A percentile compares a stretch with the other conserved stretches of the same genome.
Conservation (phyloP, 2,329 filamentous ascomycete species). For the Parastagonospora avenae region DNA sequence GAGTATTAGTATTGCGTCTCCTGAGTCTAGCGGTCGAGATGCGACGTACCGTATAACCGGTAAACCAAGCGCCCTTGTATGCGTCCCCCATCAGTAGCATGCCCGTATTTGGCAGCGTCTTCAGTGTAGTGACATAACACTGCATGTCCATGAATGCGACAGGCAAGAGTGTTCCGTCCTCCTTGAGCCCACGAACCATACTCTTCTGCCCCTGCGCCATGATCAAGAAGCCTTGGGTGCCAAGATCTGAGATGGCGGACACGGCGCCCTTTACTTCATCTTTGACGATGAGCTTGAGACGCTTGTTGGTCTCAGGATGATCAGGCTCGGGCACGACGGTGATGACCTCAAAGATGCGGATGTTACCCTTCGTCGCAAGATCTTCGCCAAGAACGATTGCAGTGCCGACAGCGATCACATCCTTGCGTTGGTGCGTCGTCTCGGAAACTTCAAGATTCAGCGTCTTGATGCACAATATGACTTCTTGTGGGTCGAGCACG, state of each 20-base stretch:
- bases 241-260: slow-evolving; percentile 82
- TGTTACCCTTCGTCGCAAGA: slow-evolving; percentile 78
- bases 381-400: slow-evolving; percentile 89
- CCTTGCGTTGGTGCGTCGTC: slow-evolving; percentile 81
- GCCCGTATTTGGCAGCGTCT: slow-evolving; percentile 81
- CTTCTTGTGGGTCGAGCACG: slow-evolving; percentile 74
- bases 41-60: slow-evolving; percentile 75
- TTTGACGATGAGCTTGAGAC: slow-evolving; percentile 81
- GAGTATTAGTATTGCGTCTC: slow-evolving; percentile 13
- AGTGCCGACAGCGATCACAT: slow-evolving; percentile 83
- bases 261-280: slow-evolving; percentile 94
- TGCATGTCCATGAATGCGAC: slow-evolving; percentile 99
- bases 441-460: slow-evolving; percentile 90
- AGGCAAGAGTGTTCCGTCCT: slow-evolving; percentile 88
- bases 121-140: slow-evolving; percentile 86
- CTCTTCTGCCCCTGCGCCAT: slow-evolving; percentile 95
- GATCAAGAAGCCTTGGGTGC: slow-evolving; percentile 84
- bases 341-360: slow-evolving; percentile 92
- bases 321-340: slow-evolving; percentile 88
- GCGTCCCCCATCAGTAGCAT: slow-evolving; percentile 88
- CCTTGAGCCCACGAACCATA: slow-evolving; percentile 94
- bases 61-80: slow-evolving; percentile 94
- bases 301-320: slow-evolving; percentile 81
- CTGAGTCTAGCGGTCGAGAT: background rate
- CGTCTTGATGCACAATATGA: slow-evolving; percentile 79